phyloP scores from a whole-genome alignment of 1,139 yeast genomes.

The Debaryomyces fabryi region DNA sequence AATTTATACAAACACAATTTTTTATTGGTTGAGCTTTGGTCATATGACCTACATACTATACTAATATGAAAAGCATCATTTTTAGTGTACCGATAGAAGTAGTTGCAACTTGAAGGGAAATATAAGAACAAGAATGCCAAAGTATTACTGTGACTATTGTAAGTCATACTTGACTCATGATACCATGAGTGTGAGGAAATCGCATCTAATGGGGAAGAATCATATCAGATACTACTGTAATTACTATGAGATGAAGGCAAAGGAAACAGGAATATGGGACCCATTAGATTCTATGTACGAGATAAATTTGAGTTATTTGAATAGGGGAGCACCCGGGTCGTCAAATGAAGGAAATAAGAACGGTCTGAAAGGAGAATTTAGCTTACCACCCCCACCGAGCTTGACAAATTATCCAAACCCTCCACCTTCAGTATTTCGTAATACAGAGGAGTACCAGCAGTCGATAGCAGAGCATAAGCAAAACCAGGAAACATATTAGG shows the following conservation, averaged over 20 bases:
- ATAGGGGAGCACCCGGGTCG: constrained; percentile 50
- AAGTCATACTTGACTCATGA: constrained; percentile 86
- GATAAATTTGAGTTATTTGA: constrained; percentile 40
- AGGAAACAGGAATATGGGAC: constrained; percentile 50
- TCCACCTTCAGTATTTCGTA: constrained; percentile 35
- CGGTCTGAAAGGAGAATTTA: constrained; percentile 18
- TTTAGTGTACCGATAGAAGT: neutral
- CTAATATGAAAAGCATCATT: constrained; percentile 1
- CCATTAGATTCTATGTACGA: constrained; percentile 44
- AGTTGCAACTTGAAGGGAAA: neutral
- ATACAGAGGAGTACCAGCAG: constrained; percentile 23
- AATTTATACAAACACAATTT: constrained; percentile 6
- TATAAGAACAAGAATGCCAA: constrained; percentile 38
- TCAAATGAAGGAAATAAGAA: neutral
- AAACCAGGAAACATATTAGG: neutral
- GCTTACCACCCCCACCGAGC: constrained; percentile 41
- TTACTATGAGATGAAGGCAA: constrained; percentile 67
- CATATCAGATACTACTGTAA: constrained; percentile 77
- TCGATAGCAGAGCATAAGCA: constrained; percentile 19
- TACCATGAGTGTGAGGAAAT: constrained; percentile 81
- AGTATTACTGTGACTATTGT: constrained; percentile 86
- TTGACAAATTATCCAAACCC: constrained; percentile 35
- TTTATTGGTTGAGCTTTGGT: constrained; percentile 12
- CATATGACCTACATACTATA: constrained; percentile 7
- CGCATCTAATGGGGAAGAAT: constrained; percentile 79